Base-by-base conservation (phyloP, 495 filamentous ascomycete species). In the Daldinia decipiens region DNA sequence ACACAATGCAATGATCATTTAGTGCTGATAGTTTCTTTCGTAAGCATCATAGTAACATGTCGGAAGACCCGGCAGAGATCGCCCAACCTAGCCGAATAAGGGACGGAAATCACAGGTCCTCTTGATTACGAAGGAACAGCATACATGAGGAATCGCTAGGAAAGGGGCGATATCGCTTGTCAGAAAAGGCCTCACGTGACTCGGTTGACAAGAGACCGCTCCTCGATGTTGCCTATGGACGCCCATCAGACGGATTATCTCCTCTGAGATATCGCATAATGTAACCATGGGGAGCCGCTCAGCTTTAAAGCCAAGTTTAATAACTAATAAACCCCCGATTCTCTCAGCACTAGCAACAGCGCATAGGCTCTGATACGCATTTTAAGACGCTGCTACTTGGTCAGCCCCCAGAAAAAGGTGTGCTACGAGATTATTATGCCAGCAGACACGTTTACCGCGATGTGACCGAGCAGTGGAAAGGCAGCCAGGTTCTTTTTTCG, bases 1-100 rank as follows among this genome's bases (percentile, higher is more conserved):
- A 21, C 19, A 8, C 24, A 24, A 47, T 47, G 43, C 43, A 47
- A 47, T 47, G 43, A 47, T 21, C 17, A 47, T 5, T 47, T 47
- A 47, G 43, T 47, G 43, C 43, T 47, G 43, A 47, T 47, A 17
- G 3, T 47, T 47, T 47, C 43, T 24, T 47, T 21, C 43, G 43
- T 47, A 47, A 47, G 43, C 43, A 24, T 24, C 19, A 21, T 47
- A 21, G 43, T 47, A 47, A 12, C 17, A 21, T 3, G 19, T 4
- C 8, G 43, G 43, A 21, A 13, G 17, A 24, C 24, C 2, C 39
- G 39, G 43, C 19, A 47, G 43, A 9, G 43, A 47, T 47, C 40
- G 17, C 40, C 43, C 19, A 47, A 24, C 9, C 19, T 1, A 9
- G 43, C 24, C 43, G 43, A 24, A 47, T 21, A 21, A 12, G 0